Evolutionary conservation across 805 yeast genomes (phyloP).

Genomic region (Nakazawaea populi): DNA sequence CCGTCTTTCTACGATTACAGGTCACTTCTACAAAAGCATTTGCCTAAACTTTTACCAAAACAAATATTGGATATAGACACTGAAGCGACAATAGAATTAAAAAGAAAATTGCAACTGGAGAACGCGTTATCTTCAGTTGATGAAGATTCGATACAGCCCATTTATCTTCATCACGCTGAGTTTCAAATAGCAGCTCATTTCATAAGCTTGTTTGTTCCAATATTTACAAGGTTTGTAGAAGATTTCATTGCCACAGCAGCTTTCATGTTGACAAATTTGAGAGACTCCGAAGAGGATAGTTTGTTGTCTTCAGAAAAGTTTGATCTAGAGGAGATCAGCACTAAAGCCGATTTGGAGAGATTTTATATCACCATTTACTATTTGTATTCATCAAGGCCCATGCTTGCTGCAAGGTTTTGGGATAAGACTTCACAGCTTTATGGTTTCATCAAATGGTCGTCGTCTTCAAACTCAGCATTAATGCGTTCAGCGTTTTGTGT

Average conservation of each 20-base stretch:
- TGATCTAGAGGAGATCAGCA: constrained; percentile 56
- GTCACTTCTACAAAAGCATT: constrained; percentile 56
- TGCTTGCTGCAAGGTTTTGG: constrained; percentile 62
- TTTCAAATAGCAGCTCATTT: constrained; percentile 22
- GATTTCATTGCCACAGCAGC: constrained; percentile 60
- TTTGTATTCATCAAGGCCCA: constrained; percentile 58
- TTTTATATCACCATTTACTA: constrained; percentile 73
- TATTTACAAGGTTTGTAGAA: constrained; percentile 46
- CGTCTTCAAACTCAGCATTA: constrained; percentile 65
- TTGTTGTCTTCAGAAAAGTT: constrained; percentile 50
- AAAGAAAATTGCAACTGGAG: constrained; percentile 21
- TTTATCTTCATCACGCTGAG: constrained; percentile 19
- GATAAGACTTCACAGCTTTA: constrained; percentile 54
- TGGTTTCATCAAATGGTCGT: constrained; percentile 89
- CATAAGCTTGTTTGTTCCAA: constrained; percentile 29
- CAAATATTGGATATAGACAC: constrained; percentile 47
- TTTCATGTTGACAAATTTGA: constrained; percentile 55
- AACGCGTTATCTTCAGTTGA: constrained; percentile 19
- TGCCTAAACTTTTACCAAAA: constrained; percentile 50
- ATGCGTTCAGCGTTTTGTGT: constrained; percentile 79
- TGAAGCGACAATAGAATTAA: constrained; percentile 30
- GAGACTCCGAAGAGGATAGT: constrained; percentile 73
- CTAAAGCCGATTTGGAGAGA: constrained; percentile 81
- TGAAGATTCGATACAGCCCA: constrained; percentile 20
- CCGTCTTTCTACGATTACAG: constrained; percentile 60